Percentiles rank a stretch among this genome's conserved stretches.
These are phyloP conservation scores for Acacia crassicarpa DNA, from an alignment of 306 rosid genomes.

Conservation along the genomic window DNA sequence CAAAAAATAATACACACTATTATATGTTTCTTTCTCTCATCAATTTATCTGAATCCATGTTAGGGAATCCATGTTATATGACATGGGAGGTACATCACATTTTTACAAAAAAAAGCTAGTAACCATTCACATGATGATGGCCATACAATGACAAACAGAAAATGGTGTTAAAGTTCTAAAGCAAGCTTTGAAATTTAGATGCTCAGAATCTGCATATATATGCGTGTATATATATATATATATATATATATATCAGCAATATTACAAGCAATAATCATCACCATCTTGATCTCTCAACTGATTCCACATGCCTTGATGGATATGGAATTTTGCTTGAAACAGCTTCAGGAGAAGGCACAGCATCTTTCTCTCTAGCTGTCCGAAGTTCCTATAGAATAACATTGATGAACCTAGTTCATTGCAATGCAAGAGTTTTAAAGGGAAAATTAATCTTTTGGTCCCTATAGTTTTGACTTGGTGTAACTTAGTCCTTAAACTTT, in stretches of 20 bases:
- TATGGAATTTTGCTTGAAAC: conserved; percentile 40
- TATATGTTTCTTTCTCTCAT: neutral
- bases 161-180: conserved; percentile 1
- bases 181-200: conserved; percentile 19
- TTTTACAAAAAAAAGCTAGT: conserved; percentile 47
- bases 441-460: too few species aligned
- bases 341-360: conserved; percentile 36
- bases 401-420: neutral
- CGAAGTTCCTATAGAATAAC: conserved; percentile 62
- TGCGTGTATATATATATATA: neutral
- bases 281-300: conserved; percentile 47
- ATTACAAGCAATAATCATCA: conserved; percentile 40
- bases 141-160: conserved; percentile 28
- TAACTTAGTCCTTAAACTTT: too few species aligned
- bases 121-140: conserved; percentile 24
- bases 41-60: neutral
- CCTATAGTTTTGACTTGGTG: too few species aligned
- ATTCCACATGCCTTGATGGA: conserved; percentile 41
- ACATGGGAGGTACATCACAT: conserved; percentile 28
- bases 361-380: conserved; percentile 59
- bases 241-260: neutral
- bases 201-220: conserved; percentile 27
- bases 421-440: neutral
- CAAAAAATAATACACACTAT: neutral
- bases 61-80: neutral